A percentile compares a stretch with the other conserved stretches of the same genome.
Evolutionary conservation across 176 grass and related monocot genomes (phyloP).

Genomic region (Aegilops speltoides): DNA sequence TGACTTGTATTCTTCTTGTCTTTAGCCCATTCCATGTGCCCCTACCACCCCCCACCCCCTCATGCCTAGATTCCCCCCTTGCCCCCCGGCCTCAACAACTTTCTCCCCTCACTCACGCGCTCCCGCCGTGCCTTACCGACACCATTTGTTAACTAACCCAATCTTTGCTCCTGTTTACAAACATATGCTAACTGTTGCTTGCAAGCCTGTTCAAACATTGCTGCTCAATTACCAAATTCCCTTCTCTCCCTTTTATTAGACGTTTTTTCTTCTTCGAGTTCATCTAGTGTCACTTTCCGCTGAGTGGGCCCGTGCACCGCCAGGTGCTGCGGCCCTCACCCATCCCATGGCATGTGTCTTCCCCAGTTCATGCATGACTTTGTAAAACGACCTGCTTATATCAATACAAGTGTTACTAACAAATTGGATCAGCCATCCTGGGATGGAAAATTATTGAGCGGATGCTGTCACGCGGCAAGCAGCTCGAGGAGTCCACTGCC

Average conservation of each 20-base stretch:
- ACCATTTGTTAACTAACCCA: slow-evolving; percentile 17
- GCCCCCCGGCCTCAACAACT: not conserved
- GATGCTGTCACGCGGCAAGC: slow-evolving; percentile 31
- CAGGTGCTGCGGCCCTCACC: not conserved
- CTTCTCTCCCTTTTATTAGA: not conserved
- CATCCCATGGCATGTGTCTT: not conserved
- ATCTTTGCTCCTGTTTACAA: slow-evolving; percentile 28
- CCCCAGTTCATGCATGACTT: not conserved
- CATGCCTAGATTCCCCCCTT: slow-evolving; percentile 53
- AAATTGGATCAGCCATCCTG: slow-evolving; percentile 9
- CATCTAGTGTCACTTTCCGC: no score
- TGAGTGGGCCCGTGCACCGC: no score
- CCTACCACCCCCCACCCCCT: slow-evolving; percentile 37
- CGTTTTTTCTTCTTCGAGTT: not conserved
- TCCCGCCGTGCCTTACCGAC: slow-evolving; percentile 34
- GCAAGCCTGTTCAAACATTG: slow-evolving; percentile 28
- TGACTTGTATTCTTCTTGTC: slow-evolving; percentile 45
- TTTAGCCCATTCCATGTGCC: slow-evolving; percentile 46
- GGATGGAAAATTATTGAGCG: not conserved
- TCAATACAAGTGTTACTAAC: slow-evolving; percentile 18
- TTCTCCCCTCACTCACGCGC: not conserved
- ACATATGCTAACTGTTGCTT: slow-evolving; percentile 2
- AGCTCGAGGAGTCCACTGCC: slow-evolving; percentile 32
- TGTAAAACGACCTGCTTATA: not conserved
- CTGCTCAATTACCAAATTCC: not conserved